Evolutionary conservation across 768 basidiomycete species (phyloP), one percentile per base, ranked within the genome.

Genomic region (Mycena polygramma): DNA sequence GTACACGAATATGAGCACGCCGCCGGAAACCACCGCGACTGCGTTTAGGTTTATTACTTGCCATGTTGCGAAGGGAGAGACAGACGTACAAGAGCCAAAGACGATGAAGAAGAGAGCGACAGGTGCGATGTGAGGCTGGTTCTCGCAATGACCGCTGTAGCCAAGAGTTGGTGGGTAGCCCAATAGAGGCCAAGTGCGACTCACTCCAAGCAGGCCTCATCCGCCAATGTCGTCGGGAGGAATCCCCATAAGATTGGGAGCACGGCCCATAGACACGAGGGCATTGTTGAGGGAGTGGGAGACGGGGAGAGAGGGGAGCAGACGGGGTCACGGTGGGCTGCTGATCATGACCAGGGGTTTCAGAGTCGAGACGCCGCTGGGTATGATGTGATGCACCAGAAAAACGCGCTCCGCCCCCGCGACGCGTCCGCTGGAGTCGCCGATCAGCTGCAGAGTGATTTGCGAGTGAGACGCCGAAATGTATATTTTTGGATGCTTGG

Each of bases 91-190:
- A 15, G 51, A 52, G 26, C n/a, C 24, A 22, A 52, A 9, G 57
- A 58, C 57, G 57, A 57, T 57, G 37, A 36, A n/a, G 57, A 58
- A 58, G 57, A 41, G 17, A 30, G 13, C 11, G 37, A 26, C 20
- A 20, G 57, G 57, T 10, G 57, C 7, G 41, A 45, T 9, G 36
- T 22, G 20, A 37, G 37, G 5, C 22, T 7, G 55, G 36, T 37
- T 35, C 30, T 35, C 30, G 30, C 53, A 54, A 11, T 15, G 5
- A 19, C 8, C 54, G 36, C 54, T 55, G 35, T 17, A 37, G 4
- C 7, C 19, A 37, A 55, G 22, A 2, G 2, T 55, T 17, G 17
- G 54, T 4, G 30, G 35, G 6, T 4, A 9, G 36, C 17, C 37
- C 52, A 30, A 35, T 53, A 30, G 30, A 30, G 30, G 52, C 17